Evolutionary conservation across 2,329 filamentous ascomycete genomes (phyloP).

Genomic region (Fusarium sambucinum): DNA sequence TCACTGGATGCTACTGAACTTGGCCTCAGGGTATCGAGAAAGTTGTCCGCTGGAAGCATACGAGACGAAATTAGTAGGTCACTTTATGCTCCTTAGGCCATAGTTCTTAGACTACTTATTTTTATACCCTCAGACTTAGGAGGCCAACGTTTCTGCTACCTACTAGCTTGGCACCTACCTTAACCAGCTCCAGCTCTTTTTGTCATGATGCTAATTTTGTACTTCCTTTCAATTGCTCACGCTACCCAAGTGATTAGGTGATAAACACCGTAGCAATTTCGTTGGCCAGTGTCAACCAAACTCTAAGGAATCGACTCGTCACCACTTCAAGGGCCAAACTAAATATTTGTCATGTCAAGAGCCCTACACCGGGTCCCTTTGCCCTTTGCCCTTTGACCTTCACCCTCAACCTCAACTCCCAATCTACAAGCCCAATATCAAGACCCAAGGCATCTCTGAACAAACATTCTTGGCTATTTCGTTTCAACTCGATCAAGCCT

Average conservation of each 20-base stretch:
- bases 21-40: too few relatives aligned
- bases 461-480: constrained; percentile 1
- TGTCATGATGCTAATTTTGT: background rate
- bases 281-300: background rate
- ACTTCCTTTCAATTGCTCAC: background rate
- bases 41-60: too few relatives aligned
- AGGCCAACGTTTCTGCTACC: too few relatives aligned
- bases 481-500: constrained; percentile 23
- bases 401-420: background rate
- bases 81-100: too few relatives aligned
- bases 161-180: too few relatives aligned
- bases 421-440: constrained; percentile 17
- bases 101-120: too few relatives aligned
- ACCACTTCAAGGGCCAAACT: background rate
- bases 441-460: constrained; percentile 11
- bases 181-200: background rate
- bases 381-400: background rate
- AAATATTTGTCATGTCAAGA: background rate
- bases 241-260: background rate
- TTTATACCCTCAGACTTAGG: too few relatives aligned
- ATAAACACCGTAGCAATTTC: background rate
- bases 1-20: constrained; percentile 15
- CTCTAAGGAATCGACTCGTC: background rate
- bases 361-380: background rate
- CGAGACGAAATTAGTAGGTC: too few relatives aligned